Conservation (phyloP, 163 green algal genomes). For the Scenedesmus sp. region DNA sequence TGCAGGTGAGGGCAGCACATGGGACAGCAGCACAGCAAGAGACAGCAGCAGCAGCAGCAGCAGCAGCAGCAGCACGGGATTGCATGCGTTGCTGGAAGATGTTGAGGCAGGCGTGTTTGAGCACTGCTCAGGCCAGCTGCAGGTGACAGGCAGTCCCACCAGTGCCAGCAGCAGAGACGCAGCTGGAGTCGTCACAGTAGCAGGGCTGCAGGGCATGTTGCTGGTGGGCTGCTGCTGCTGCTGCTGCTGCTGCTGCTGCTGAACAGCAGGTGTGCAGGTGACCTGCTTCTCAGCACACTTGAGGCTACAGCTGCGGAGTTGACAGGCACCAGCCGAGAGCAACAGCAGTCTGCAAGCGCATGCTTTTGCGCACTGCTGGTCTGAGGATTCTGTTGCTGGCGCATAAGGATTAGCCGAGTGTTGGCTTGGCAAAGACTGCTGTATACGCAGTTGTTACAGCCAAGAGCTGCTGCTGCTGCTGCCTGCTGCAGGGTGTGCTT, state of each 20-base stretch:
- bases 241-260: background rate
- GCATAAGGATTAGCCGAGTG: no score
- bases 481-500: slow-evolving; percentile 76
- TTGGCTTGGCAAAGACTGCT: no score
- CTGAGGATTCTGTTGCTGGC: no score
- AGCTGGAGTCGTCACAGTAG: no score
- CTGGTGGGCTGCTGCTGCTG: background rate
- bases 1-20: slow-evolving; percentile 76
- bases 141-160: slow-evolving; percentile 64
- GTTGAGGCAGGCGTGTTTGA: slow-evolving; percentile 95
- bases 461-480: background rate
- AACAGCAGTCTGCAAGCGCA: no score
- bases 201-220: background rate
- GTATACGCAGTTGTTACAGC: background rate
- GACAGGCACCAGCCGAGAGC: no score
- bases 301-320: no score
- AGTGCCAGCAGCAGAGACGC: background rate
- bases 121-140: slow-evolving; percentile 98
- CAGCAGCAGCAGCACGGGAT: slow-evolving; percentile 75
- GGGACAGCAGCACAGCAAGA: background rate
- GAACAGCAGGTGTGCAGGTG: no score
- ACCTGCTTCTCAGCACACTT: no score
- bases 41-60: slow-evolving; percentile 73
- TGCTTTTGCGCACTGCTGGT: no score
- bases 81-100: slow-evolving; percentile 73